Evolutionary conservation across 768 basidiomycete species (phyloP).

Genomic region (Suillus cothurnatus): DNA sequence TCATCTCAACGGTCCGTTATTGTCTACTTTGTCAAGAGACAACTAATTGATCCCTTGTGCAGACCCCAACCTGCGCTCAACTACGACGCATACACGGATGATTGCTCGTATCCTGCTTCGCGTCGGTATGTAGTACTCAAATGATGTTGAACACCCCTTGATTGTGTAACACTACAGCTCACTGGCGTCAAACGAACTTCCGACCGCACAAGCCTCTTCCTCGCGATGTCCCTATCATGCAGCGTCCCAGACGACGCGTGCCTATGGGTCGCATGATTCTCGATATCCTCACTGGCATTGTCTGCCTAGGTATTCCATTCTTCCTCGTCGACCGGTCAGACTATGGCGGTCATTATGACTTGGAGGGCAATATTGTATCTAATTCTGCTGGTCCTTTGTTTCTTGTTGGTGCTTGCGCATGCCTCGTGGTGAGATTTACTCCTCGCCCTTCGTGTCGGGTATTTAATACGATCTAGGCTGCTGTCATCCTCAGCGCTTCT

Average conservation of each 20-base stretch:
- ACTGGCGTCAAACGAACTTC: conserved; percentile 74
- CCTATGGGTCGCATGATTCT: conserved; percentile 51
- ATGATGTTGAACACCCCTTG: background rate
- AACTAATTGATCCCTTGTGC: conserved; percentile 3
- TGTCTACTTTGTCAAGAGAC: background rate
- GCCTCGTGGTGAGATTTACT: conserved; percentile 56
- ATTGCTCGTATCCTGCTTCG: conserved; percentile 70
- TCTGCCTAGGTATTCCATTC: conserved; percentile 82
- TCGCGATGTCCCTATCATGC: conserved; percentile 43
- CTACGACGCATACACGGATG: conserved; percentile 58
- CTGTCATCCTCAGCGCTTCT: conserved; percentile 77
- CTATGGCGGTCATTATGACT: conserved; percentile 52
- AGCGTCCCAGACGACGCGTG: conserved; percentile 26
- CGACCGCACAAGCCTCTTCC: conserved; percentile 70
- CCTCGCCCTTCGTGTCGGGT: background rate
- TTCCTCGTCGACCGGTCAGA: conserved; percentile 60
- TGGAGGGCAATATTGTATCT: conserved; percentile 53
- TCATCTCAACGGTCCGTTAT: conserved; percentile 45
- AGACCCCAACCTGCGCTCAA: conserved; percentile 26
- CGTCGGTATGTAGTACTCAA: conserved; percentile 50
- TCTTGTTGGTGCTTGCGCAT: conserved; percentile 64
- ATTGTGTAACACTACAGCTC: conserved; percentile 34
- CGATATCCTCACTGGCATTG: conserved; percentile 59
- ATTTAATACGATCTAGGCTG: conserved; percentile 53
- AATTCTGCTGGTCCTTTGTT: conserved; percentile 58